These are phyloP conservation scores for Hypseocharis bilobata DNA, from an alignment of 441 rosid species.

Conservation along the genomic window DNA sequence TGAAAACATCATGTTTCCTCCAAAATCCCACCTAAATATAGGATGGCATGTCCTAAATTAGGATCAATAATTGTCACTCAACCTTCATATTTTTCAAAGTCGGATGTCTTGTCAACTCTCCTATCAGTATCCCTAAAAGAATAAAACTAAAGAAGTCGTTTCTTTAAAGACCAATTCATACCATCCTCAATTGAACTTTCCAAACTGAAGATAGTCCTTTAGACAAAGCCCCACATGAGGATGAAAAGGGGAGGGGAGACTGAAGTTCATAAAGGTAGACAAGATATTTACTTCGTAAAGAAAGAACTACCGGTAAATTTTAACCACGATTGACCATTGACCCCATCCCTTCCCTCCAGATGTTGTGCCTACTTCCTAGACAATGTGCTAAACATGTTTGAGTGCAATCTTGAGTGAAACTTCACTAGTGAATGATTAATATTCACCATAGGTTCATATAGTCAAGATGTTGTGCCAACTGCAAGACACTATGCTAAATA, in stretches of 20 bases:
- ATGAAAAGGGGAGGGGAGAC: background rate
- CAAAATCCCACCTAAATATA: background rate
- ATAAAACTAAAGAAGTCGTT: background rate
- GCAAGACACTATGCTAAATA: background rate
- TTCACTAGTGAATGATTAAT: background rate
- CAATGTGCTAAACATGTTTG: too few relatives aligned
- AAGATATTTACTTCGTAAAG: background rate
- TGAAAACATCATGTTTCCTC: background rate
- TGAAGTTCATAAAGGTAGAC: background rate
- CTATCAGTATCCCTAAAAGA: background rate
- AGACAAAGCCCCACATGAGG: background rate
- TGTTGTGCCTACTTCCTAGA: too few relatives aligned
- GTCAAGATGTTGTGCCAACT: conserved; percentile 1
- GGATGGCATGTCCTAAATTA: background rate
- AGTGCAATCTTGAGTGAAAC: too few relatives aligned
- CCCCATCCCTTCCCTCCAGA: too few relatives aligned
- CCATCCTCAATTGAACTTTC: background rate
- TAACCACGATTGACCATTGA: too few relatives aligned
- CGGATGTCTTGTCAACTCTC: conserved; percentile 1
- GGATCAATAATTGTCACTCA: background rate
- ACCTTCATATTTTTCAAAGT: background rate
- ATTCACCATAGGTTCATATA: background rate
- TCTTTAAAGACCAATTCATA: background rate
- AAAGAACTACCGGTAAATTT: background rate
- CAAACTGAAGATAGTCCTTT: background rate